These are phyloP conservation scores for Podospora fimiseda DNA, from an alignment of 495 filamentous ascomycete species.

Conservation along the genomic window DNA sequence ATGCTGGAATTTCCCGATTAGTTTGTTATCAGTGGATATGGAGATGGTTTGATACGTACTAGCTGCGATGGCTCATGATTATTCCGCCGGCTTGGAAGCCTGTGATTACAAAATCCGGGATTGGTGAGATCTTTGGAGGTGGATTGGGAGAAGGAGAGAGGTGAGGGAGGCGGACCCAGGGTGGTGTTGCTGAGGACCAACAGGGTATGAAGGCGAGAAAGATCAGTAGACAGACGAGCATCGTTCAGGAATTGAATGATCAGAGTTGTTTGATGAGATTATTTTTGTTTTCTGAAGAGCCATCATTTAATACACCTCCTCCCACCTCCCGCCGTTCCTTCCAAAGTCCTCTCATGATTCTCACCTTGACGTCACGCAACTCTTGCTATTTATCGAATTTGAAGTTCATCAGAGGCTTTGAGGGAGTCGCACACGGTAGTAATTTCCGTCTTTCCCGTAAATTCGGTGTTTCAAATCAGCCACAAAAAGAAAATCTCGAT, in stretches of 20 bases:
- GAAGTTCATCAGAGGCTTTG: neutral
- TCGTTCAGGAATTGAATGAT: no score
- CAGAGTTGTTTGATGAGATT: no score
- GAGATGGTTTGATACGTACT: conserved; percentile 6
- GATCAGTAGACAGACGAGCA: no score
- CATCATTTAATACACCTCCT: no score
- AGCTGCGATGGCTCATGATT: conserved; percentile 20
- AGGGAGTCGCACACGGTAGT: neutral
- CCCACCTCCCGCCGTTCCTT: no score
- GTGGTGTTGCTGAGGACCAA: no score
- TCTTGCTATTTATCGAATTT: neutral
- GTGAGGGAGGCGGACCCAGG: no score
- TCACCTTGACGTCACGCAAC: conserved; percentile 2
- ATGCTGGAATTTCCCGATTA: conserved; percentile 10
- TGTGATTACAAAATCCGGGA: conserved; percentile 18
- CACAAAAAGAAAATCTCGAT: no score
- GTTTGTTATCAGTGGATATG: neutral
- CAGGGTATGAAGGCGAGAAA: no score
- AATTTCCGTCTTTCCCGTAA: neutral
- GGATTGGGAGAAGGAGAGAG: conserved; percentile 1
- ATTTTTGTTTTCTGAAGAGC: no score
- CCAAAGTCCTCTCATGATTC: neutral
- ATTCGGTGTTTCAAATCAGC: no score
- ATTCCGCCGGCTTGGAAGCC: conserved; percentile 20
- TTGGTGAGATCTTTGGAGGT: neutral